Base-by-base conservation (phyloP, 495 filamentous ascomycete species). In the Ascodesmis nigricans region DNA sequence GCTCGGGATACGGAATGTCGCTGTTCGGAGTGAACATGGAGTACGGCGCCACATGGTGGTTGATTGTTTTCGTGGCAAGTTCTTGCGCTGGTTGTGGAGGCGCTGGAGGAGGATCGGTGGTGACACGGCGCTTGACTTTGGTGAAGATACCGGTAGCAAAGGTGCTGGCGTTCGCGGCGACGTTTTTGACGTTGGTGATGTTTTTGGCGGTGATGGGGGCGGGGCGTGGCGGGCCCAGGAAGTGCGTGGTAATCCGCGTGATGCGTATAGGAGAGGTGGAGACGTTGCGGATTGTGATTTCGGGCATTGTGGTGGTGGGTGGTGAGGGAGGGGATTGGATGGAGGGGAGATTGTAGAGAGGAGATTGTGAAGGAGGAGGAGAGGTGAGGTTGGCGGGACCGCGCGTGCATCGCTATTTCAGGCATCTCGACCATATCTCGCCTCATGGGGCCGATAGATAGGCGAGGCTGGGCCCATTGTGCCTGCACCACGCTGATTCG, bases 231-330 rank as follows among this genome's bases (percentile, higher is more conserved):
- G 49, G 46, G 26, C 63, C 54, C 42, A 59, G 66, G 47, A 82
- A 81, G 38, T 68, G 75, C 53, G 91, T 75, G 36, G 91, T 60
- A 36, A n/a, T n/a, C n/a, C 65, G 55, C 54, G 69, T 78, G 44
- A 95, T 58, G 28, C 71, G 65, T 19, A 93, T 58, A 1, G 71
- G 61, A 4, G 64, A 77, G 40, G 69, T 58, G 23, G 82, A 84
- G 37, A 92, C 63, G 52, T 97, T 97, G 43, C 84, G 83, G 52
- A 97, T 71, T 3, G 69, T 81, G 28, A 95, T 55, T 5, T 35
- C 36, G 14, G 33, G 33, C 20, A 17, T 16, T 21, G 6, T 3
- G 23, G 33, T 17, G 17, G 11, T 26, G 31, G 19, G 16, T 1
- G 1, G 31, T 21, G 3, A 21, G 31, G 31, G n/a, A n/a, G n/a